A percentile compares a stretch with the other conserved stretches of the same genome.
These are phyloP conservation scores for Pichia phayaonensis DNA, from an alignment of 805 yeast species.

Conservation along the genomic window DNA sequence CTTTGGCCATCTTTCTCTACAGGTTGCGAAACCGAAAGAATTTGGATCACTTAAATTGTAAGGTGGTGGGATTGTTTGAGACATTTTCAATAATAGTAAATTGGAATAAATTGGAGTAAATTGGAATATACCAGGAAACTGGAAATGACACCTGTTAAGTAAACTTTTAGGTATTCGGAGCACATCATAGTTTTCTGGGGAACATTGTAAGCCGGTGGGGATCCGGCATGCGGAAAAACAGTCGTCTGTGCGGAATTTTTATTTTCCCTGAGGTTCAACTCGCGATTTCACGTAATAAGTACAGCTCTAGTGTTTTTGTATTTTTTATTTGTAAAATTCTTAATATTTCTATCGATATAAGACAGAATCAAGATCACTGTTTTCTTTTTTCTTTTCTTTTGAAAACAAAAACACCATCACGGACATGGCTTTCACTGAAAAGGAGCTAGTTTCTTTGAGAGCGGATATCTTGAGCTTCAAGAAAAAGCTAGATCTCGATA, in stretches of 20 bases:
- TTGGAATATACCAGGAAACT: no score
- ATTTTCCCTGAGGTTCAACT: no score
- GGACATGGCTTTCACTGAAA: constrained; percentile 3
- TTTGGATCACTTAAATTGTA: constrained; percentile 60
- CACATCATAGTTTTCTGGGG: no score
- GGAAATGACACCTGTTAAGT: no score
- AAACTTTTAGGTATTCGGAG: no score
- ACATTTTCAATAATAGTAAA: not conserved
- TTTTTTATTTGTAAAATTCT: not conserved
- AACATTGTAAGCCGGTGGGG: no score
- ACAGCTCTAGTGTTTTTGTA: no score
- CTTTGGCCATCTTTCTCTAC: constrained; percentile 79
- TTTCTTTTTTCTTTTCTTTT: not conserved
- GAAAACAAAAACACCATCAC: not conserved
- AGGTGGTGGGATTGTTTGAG: constrained; percentile 32
- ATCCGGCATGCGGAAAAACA: no score
- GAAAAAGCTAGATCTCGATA: constrained; percentile 7
- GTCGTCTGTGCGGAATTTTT: no score
- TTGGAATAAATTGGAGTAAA: not conserved
- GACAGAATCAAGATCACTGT: not conserved
- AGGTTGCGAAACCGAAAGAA: constrained; percentile 80
- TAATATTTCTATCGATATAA: not conserved
- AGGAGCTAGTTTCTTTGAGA: constrained; percentile 1
- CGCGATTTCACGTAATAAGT: not conserved
- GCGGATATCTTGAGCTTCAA: constrained; percentile 23